These are phyloP conservation scores for Lachancea sp. DNA, from an alignment of 805 yeast species.

Conservation along the genomic window DNA sequence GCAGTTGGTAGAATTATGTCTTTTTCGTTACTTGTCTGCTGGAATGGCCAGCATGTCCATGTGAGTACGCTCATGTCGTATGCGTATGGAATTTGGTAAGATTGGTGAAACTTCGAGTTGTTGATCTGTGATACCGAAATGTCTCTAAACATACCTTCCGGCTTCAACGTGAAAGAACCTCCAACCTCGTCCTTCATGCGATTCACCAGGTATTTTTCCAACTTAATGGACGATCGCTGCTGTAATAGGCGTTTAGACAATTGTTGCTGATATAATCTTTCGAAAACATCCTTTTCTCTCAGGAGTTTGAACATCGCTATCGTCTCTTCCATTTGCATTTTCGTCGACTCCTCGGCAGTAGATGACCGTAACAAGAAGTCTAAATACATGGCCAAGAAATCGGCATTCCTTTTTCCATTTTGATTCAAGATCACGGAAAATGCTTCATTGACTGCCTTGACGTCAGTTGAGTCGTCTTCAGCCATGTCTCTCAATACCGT, in stretches of 20 bases:
- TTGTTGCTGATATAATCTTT: slow-evolving; percentile 76
- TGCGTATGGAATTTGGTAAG: slow-evolving; percentile 18
- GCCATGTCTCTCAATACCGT: slow-evolving; percentile 44
- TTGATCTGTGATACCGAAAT: slow-evolving; percentile 52
- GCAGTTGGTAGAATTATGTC: slow-evolving; percentile 39
- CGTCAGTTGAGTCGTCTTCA: slow-evolving; percentile 42
- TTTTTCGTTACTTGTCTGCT: slow-evolving; percentile 31
- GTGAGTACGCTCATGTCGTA: slow-evolving; percentile 52
- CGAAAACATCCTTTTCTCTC: slow-evolving; percentile 80
- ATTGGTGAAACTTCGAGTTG: slow-evolving; percentile 34
- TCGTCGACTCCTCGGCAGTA: slow-evolving; percentile 24
- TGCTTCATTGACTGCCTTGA: slow-evolving; percentile 52
- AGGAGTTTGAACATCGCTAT: slow-evolving; percentile 60
- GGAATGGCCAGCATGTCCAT: slow-evolving; percentile 63
- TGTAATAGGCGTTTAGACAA: slow-evolving; percentile 71
- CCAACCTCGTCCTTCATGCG: slow-evolving; percentile 74
- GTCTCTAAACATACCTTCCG: slow-evolving; percentile 85
- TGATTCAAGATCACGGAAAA: slow-evolving; percentile 56
- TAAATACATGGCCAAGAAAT: slow-evolving; percentile 49
- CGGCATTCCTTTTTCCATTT: slow-evolving; percentile 40
- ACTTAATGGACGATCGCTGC: slow-evolving; percentile 44
- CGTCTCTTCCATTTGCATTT: slow-evolving; percentile 45
- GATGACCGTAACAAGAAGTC: slow-evolving; percentile 50
- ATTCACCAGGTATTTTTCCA: slow-evolving; percentile 63
- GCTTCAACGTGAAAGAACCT: slow-evolving; percentile 64